Conservation (phyloP, 2,329 filamentous ascomycete species). For the Ascosphaera pollenicola region DNA sequence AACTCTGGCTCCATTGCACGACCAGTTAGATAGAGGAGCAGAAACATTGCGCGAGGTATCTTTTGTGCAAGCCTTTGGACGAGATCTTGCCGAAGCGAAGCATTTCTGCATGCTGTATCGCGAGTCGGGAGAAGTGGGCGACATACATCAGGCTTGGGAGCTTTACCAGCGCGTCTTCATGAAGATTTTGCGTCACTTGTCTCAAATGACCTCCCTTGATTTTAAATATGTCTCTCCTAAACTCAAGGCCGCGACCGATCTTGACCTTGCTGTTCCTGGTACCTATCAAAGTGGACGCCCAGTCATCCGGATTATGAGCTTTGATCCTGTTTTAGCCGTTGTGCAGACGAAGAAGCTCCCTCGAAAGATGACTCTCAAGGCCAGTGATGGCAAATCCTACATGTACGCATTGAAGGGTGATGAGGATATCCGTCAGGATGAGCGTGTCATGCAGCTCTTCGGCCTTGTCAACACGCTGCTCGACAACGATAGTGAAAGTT, state of each 20-base stretch:
- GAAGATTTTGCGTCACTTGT: constrained; percentile 79
- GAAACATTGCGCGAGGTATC: constrained; percentile 91
- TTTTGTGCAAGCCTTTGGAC: constrained; percentile 90
- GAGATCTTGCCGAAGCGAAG: constrained; percentile 80
- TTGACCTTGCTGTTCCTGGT: constrained; percentile 88
- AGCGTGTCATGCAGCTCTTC: constrained; percentile 98
- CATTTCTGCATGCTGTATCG: constrained; percentile 93
- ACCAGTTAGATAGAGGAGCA: constrained; percentile 72
- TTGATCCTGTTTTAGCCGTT: constrained; percentile 74
- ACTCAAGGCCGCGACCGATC: constrained; percentile 59
- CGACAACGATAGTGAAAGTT: constrained; percentile 80
- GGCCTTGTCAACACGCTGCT: constrained; percentile 92
- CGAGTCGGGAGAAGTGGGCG: constrained; percentile 68
- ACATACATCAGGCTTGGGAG: constrained; percentile 97
- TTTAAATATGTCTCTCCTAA: constrained; percentile 94
- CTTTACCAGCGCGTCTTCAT: constrained; percentile 98
- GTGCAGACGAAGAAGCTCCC: constrained; percentile 96
- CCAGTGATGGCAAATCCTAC: constrained; percentile 73
- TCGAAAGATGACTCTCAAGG: constrained; percentile 66
- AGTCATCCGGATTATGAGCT: constrained; percentile 67
- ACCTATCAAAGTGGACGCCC: constrained; percentile 67
- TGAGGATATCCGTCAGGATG: constrained; percentile 96
- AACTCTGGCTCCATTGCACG: constrained; percentile 73
- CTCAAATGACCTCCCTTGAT: constrained; percentile 79
- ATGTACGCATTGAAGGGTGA: constrained; percentile 94